Evolutionary conservation across 768 basidiomycete genomes (phyloP).

Genomic region (Leccinum variicolor): DNA sequence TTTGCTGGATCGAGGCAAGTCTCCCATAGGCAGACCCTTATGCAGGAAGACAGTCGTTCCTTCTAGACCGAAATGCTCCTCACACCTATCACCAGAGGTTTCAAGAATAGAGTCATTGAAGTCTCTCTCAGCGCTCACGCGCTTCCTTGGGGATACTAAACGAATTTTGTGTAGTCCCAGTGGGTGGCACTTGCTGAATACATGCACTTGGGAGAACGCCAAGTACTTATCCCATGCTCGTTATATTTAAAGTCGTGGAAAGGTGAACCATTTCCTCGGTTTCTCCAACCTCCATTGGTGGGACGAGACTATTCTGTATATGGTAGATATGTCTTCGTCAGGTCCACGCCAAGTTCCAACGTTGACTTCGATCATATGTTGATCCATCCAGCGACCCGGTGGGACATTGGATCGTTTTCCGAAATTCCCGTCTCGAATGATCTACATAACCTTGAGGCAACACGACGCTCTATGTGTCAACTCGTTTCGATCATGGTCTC

Average conservation of each 20-base stretch:
- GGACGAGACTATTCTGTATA: not conserved
- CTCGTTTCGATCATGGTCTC: not conserved
- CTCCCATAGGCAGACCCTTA: no score
- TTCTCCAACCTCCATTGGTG: not conserved
- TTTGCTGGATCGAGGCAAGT: not conserved
- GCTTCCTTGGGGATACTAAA: not conserved
- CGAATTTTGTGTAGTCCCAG: not conserved
- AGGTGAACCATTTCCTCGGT: not conserved
- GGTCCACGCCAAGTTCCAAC: constrained; percentile 13
- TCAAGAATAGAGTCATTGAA: constrained; percentile 12
- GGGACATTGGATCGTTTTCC: constrained; percentile 5
- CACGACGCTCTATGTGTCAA: constrained; percentile 11
- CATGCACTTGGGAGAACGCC: constrained; percentile 9
- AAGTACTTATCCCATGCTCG: constrained; percentile 13
- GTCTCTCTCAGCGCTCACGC: not conserved
- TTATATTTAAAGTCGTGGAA: constrained; percentile 14
- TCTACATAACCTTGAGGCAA: constrained; percentile 6
- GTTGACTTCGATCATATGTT: constrained; percentile 8
- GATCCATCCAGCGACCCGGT: constrained; percentile 10
- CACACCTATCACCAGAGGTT: constrained; percentile 1
- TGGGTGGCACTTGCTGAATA: not conserved
- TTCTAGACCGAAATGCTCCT: not conserved
- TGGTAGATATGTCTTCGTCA: not conserved
- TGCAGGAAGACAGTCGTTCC: no score
- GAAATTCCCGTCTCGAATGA: not conserved